Evolutionary conservation across 2,329 filamentous ascomycete species (phyloP).

Genomic region (Calonectria pteridis): DNA sequence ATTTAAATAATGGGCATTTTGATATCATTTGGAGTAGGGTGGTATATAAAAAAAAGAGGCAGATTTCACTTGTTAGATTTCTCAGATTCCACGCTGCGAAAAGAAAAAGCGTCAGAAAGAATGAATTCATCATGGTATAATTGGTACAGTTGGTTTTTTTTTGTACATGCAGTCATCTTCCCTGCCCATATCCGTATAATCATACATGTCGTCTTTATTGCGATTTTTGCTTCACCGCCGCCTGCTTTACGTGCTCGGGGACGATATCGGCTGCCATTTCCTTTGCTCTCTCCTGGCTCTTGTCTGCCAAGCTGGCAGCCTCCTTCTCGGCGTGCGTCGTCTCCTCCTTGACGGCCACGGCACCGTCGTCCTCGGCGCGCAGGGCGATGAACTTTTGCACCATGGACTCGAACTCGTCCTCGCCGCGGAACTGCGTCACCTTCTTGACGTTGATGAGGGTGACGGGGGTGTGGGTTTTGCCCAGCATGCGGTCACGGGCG

Average conservation of each 20-base stretch:
- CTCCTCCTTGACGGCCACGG: conserved; percentile 24
- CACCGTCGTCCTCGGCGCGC: conserved; percentile 35
- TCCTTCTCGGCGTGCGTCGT: conserved; percentile 33
- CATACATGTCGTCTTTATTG: conserved; percentile 38
- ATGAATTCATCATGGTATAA: conserved; percentile 40
- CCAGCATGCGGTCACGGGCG: conserved; percentile 70
- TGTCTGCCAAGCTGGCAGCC: conserved; percentile 38
- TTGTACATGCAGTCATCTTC: conserved; percentile 44
- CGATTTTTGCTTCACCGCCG: conserved; percentile 35
- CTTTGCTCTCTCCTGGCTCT: conserved; percentile 49
- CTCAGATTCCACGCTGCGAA: background rate
- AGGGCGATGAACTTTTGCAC: conserved; percentile 58
- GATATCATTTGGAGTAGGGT: conserved; percentile 30
- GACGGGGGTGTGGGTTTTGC: conserved; percentile 73
- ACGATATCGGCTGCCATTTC: conserved; percentile 48
- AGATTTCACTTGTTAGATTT: conserved; percentile 11
- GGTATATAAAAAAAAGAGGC: conserved; percentile 30
- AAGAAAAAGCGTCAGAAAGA: conserved; percentile 29
- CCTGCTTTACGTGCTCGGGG: conserved; percentile 43
- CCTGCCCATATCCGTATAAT: conserved; percentile 32
- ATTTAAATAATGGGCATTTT: conserved; percentile 10
- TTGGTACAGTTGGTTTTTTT: conserved; percentile 40
- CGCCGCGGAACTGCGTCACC: conserved; percentile 82
- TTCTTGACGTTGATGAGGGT: conserved; percentile 86
- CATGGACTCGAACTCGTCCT: conserved; percentile 76